phyloP scores from a whole-genome alignment of 2,329 filamentous ascomycete species.

The Didymellaceae sp. region DNA sequence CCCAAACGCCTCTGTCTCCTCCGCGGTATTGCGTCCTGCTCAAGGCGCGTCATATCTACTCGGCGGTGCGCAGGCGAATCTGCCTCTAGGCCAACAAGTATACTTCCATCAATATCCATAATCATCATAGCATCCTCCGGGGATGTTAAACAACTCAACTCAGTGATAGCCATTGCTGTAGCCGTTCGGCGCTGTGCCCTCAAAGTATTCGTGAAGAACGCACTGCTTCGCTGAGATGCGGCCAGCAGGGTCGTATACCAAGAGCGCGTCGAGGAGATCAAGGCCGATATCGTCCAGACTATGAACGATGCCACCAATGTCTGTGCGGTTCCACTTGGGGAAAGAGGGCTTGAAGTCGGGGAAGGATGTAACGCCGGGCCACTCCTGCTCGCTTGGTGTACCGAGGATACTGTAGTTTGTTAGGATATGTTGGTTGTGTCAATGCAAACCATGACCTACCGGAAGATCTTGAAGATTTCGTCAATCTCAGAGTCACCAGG shows the following conservation, averaged over 20 bases:
- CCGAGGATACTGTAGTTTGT: constrained; percentile 64
- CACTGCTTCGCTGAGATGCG: constrained; percentile 90
- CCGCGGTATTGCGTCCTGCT: constrained; percentile 26
- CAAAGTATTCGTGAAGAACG: constrained; percentile 84
- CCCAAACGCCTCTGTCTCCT: constrained; percentile 33
- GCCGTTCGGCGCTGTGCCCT: constrained; percentile 56
- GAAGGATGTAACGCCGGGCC: constrained; percentile 93
- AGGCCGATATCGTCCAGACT: constrained; percentile 75
- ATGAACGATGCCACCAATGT: constrained; percentile 69
- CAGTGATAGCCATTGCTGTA: constrained; percentile 52
- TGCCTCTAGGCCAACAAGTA: constrained; percentile 20
- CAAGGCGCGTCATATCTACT: constrained; percentile 28
- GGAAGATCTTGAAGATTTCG: constrained; percentile 94
- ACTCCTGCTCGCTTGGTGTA: constrained; percentile 80
- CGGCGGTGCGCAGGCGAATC: constrained; percentile 10
- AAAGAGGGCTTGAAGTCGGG: constrained; percentile 93
- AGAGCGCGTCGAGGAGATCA: constrained; percentile 71
- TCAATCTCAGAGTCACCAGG: constrained; percentile 93
- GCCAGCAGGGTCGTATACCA: constrained; percentile 85
- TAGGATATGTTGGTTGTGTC: constrained; percentile 6
- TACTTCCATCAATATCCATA: constrained; percentile 36
- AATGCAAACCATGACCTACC: constrained; percentile 58
- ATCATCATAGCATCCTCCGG: constrained; percentile 39
- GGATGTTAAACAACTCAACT: constrained; percentile 15
- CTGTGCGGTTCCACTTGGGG: constrained; percentile 84